These are phyloP conservation scores for Boletus rufocinnamomeus DNA, from an alignment of 768 basidiomycete genomes.

Conservation along the genomic window DNA sequence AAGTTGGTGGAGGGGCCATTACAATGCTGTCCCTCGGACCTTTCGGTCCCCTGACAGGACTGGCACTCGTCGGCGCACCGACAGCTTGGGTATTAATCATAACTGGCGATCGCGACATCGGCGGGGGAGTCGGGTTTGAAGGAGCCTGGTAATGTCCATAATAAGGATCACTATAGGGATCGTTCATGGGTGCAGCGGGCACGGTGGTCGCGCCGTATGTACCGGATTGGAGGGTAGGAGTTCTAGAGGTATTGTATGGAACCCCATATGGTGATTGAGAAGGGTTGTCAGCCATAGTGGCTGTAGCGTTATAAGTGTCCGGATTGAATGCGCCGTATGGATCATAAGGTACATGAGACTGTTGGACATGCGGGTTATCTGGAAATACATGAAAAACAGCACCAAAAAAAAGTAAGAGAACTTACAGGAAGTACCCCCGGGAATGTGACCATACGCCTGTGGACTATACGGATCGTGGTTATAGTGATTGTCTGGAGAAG, in stretches of 20 bases:
- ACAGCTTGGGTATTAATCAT: slow-evolving; percentile 42
- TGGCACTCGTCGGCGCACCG: slow-evolving; percentile 30
- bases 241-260: slow-evolving; percentile 15
- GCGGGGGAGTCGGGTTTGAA: slow-evolving; percentile 30
- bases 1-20: slow-evolving; percentile 26
- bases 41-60: slow-evolving; percentile 48
- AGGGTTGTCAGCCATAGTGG: slow-evolving; percentile 14
- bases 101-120: slow-evolving; percentile 38
- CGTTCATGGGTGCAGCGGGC: slow-evolving; percentile 42
- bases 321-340: slow-evolving; percentile 45
- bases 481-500: slow-evolving; percentile 23
- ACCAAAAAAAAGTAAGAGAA: slow-evolving; percentile 3
- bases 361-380: slow-evolving; percentile 60
- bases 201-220: slow-evolving; percentile 53
- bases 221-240: slow-evolving; percentile 35
- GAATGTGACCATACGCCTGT: slow-evolving; percentile 52
- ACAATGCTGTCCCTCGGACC: slow-evolving; percentile 33
- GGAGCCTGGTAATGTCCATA: slow-evolving; percentile 28
- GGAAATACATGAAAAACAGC: slow-evolving; percentile 6
- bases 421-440: slow-evolving; percentile 58
- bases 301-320: slow-evolving; percentile 43
- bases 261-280: slow-evolving; percentile 20
- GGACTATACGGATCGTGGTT: slow-evolving; percentile 32
- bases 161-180: slow-evolving; percentile 30
- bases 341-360: slow-evolving; percentile 54